A percentile compares a stretch with the other conserved stretches of the same genome.
phyloP scores from a whole-genome alignment of 2,329 filamentous ascomycete genomes.

The Neoarthrinium moseri region DNA sequence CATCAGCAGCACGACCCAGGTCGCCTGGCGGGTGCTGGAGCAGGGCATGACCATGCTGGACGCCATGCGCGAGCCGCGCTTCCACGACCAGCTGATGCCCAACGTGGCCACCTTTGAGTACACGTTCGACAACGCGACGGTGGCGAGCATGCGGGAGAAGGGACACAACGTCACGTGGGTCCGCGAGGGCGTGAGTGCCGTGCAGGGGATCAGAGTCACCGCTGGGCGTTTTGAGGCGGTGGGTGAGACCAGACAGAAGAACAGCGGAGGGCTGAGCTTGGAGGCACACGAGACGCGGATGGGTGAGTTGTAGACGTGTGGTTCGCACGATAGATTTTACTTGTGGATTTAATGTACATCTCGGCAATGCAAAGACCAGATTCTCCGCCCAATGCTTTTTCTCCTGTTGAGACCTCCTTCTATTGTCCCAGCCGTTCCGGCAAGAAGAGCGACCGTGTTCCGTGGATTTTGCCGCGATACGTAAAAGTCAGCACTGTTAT shows the following conservation, averaged over 20 bases:
- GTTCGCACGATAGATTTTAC: not conserved
- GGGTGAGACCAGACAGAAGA: slow-evolving; percentile 71
- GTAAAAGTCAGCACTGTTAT: too few species aligned
- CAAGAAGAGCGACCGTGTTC: too few species aligned
- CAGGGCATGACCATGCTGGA: slow-evolving; percentile 55
- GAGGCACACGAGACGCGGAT: slow-evolving; percentile 18
- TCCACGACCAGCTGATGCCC: slow-evolving; percentile 83
- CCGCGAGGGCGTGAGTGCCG: slow-evolving; percentile 60
- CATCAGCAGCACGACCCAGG: slow-evolving; percentile 75
- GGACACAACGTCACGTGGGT: slow-evolving; percentile 76
- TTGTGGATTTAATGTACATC: not conserved
- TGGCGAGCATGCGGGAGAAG: slow-evolving; percentile 58
- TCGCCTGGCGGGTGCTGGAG: slow-evolving; percentile 71
- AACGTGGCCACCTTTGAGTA: slow-evolving; percentile 68
- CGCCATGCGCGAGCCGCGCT: slow-evolving; percentile 64
- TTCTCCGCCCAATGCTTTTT: too few species aligned
- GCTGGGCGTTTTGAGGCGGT: slow-evolving; percentile 77
- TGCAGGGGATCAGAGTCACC: slow-evolving; percentile 65
- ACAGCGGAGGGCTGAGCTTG: slow-evolving; percentile 62
- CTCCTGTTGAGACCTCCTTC: too few species aligned
- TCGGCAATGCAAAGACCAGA: too few species aligned
- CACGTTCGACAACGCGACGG: slow-evolving; percentile 62
- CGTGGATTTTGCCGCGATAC: too few species aligned
- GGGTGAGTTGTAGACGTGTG: not conserved
- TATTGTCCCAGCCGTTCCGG: too few species aligned